These are phyloP conservation scores for Colletotrichum sp. DNA, from an alignment of 2,329 filamentous ascomycete genomes.

Conservation along the genomic window DNA sequence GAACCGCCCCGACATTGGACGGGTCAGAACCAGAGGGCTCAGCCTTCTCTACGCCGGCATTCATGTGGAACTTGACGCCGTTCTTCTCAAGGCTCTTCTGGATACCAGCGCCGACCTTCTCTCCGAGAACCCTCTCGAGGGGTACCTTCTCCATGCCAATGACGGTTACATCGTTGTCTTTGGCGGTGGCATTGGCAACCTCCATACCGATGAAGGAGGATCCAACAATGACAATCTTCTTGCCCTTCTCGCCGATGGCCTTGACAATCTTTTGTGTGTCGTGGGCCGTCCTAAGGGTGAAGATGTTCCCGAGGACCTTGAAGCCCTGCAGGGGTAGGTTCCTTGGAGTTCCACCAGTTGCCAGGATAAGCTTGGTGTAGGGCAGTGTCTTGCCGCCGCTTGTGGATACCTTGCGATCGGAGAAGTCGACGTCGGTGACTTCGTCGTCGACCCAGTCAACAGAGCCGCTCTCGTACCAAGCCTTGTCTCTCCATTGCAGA, in stretches of 20 bases:
- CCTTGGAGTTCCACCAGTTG: slow-evolving; percentile 82
- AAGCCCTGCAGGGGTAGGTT: slow-evolving; percentile 83
- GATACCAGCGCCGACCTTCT: slow-evolving; percentile 80
- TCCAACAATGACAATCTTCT: slow-evolving; percentile 92
- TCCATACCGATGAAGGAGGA: slow-evolving; percentile 99
- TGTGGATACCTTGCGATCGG: slow-evolving; percentile 74
- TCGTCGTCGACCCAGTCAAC: slow-evolving; percentile 65
- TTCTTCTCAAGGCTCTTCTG: slow-evolving; percentile 81
- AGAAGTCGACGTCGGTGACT: slow-evolving; percentile 80
- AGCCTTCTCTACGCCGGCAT: slow-evolving; percentile 82
- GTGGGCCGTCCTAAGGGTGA: slow-evolving; percentile 78
- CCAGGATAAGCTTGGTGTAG: slow-evolving; percentile 90
- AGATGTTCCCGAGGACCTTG: slow-evolving; percentile 86
- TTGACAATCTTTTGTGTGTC: slow-evolving; percentile 79
- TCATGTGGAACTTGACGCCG: slow-evolving; percentile 88
- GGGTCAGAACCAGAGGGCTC: slow-evolving; percentile 71
- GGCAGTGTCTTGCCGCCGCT: slow-evolving; percentile 71
- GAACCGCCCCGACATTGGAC: slow-evolving; percentile 78
- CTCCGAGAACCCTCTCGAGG: slow-evolving; percentile 85
- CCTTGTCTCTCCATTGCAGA: slow-evolving; percentile 75
- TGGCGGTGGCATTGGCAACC: slow-evolving; percentile 81
- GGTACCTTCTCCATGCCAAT: slow-evolving; percentile 89
- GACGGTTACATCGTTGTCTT: slow-evolving; percentile 83
- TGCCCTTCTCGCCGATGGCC: slow-evolving; percentile 81
- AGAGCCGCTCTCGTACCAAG: slow-evolving; percentile 73